phyloP scores from a whole-genome alignment of 2,329 filamentous ascomycete species.

The Xylariaceae sp. region DNA sequence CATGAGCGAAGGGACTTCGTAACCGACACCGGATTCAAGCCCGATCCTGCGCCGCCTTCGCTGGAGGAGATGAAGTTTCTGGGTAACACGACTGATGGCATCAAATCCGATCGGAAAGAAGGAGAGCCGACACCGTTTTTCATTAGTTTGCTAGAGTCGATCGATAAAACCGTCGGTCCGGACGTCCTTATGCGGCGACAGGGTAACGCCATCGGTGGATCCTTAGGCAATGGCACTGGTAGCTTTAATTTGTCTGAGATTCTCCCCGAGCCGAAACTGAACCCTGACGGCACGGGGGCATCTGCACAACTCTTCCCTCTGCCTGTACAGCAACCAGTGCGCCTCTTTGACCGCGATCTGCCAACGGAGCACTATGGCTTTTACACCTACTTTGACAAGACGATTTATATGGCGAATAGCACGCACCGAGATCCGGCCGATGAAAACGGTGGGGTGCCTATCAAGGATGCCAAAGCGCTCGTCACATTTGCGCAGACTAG shows the following conservation, averaged over 20 bases:
- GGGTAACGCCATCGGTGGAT: constrained; percentile 27
- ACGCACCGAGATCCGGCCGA: constrained; percentile 41
- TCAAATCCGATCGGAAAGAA: constrained; percentile 62
- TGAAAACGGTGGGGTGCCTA: constrained; percentile 50
- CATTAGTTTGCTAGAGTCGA: constrained; percentile 51
- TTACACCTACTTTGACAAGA: constrained; percentile 86
- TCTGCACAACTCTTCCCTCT: constrained; percentile 68
- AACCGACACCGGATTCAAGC: constrained; percentile 38
- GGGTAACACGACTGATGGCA: constrained; percentile 78
- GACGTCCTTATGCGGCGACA: constrained; percentile 32
- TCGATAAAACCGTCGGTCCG: constrained; percentile 29
- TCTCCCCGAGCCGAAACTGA: constrained; percentile 61
- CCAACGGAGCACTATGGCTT: constrained; percentile 87
- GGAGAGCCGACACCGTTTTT: constrained; percentile 89
- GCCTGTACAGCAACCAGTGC: constrained; percentile 70
- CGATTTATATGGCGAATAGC: constrained; percentile 63
- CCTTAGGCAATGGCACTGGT: constrained; percentile 22
- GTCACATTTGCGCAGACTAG: constrained; percentile 59
- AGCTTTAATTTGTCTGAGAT: constrained; percentile 46
- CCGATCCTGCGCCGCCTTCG: constrained; percentile 55
- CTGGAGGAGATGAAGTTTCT: constrained; percentile 73
- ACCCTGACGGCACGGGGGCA: constrained; percentile 67
- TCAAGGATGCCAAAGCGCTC: constrained; percentile 51
- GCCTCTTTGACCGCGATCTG: constrained; percentile 78
- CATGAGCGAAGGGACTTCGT: constrained; percentile 18